Evolutionary conservation across 768 basidiomycete genomes (phyloP), one percentile per base, ranked within the genome.

Genomic region (Lactarius akahatsu): DNA sequence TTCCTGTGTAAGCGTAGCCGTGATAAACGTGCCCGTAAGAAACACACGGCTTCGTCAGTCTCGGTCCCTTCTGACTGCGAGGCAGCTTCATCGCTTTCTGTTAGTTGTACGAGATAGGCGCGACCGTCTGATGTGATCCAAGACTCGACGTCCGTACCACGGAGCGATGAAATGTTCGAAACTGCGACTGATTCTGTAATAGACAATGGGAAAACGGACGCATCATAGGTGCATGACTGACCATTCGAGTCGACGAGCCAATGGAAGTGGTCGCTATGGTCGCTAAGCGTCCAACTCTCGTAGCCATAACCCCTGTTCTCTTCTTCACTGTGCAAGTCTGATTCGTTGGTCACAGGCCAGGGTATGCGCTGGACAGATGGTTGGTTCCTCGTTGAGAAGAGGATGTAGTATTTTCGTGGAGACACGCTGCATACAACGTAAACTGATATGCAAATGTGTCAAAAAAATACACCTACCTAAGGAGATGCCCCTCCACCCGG

Each of bases 61-160:
- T 60, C 60, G 62, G 71, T 65, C 26, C 54, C 62, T 32, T 70
- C 72, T 15, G 72, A 64, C 20, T 70, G 65, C 58, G 66, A 23
- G 9, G 50, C 4, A 71, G 36, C 71, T 70, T 77, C 56, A 72
- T 59, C 70, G 60, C 72, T 77, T 67, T 86, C 85, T 58, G 79
- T 79, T 28, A 92, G 77, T 64, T 85, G 85, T 8, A 91, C 91
- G 68, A 92, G 84, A 73, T 94, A 94, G 11, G 83, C 90, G 72
- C 91, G 78, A 45, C 92, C 92, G 68, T 94, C 92, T 7, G 90
- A 91, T 2, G 92, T 91, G 57, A 92, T 83, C 92, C 92, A 94
- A 0, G 86, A 86, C 76, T 94, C 92, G 15, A 86, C 83, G 28
- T 85, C 85, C 28, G 85, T 83, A 4, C 78, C 72, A 62, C 84